Base-by-base conservation (phyloP, 768 basidiomycete species). In the Collybia nuda region DNA sequence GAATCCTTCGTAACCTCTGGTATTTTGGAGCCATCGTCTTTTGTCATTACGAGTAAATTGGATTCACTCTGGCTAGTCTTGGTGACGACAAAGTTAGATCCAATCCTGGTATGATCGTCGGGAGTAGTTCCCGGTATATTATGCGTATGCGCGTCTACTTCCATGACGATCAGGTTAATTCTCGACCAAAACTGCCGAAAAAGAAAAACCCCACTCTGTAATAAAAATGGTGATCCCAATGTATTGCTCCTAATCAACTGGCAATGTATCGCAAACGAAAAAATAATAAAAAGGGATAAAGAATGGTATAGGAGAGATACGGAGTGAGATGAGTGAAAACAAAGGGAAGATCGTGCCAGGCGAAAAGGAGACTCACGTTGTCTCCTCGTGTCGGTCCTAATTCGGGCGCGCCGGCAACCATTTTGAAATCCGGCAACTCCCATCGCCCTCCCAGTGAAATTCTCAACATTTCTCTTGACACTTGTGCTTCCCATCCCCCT, bases 401-500 rank as follows among this genome's bases (percentile, higher is more conserved):
- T 66, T 58, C 37, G 64, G 70, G 57, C 60, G 40, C 17, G 46
- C 22, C 51, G 54, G 51, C 55, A 45, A 57, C 47, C 44, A 46
- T 12, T 37, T 52, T 38, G 19, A 18, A 39, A 40, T 50, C 49
- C 55, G 53, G 40, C 57, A 43, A 51, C 51, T 51, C 47, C 51
- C 53, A 55, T 50, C 54, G 59, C 61, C 24, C 67, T 46, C 67
- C 67, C 53, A 84, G 59, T 26, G 81, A 76, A 22, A 84, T 62
- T 32, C 72, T 67, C 35, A 85, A 57, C 48, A 85, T 78, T 56
- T 81, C 78, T 51, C 74, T 76, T 38, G 82, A 79, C 17, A 84
- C 79, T 48, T 78, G 73, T 3, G 80, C 79, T 48, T 81, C 79
- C 84, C 84, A 85, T 48, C 72, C 73, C 23, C 67, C 72, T 29